Evolutionary conservation across 2,329 filamentous ascomycete genomes (phyloP).

Genomic region (Cladophialophora exuberans): DNA sequence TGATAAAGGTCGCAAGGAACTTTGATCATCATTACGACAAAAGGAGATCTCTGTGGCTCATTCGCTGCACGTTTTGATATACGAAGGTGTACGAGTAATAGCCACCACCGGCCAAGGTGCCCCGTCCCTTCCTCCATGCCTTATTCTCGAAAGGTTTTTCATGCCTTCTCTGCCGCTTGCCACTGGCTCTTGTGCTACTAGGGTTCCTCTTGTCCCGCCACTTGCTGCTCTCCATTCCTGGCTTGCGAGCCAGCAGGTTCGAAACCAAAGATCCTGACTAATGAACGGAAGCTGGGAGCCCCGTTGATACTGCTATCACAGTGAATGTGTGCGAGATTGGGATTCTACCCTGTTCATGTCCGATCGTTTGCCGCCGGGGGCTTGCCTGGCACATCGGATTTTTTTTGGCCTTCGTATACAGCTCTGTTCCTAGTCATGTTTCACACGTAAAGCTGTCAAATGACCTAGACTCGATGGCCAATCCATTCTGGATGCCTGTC

Average conservation of each 20-base stretch:
- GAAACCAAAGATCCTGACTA: too few relatives aligned
- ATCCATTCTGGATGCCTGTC: neutral
- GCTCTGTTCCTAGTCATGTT: neutral
- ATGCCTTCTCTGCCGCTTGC: constrained; percentile 7
- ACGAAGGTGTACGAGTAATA: too few relatives aligned
- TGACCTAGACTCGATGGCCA: neutral
- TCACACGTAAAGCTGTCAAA: neutral
- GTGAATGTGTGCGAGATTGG: neutral
- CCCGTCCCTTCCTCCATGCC: neutral
- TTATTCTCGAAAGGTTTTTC: neutral
- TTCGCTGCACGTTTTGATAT: too few relatives aligned
- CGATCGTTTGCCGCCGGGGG: constrained; percentile 10
- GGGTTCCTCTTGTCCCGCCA: neutral
- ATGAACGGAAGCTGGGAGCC: too few relatives aligned
- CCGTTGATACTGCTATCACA: too few relatives aligned
- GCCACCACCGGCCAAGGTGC: too few relatives aligned
- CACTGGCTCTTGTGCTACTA: neutral
- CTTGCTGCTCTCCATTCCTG: neutral
- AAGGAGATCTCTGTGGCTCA: too few relatives aligned
- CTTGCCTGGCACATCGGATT: neutral
- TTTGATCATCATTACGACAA: too few relatives aligned
- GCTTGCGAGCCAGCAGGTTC: neutral
- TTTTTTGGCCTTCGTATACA: neutral
- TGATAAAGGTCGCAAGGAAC: too few relatives aligned
- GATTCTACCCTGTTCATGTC: neutral